Percentiles rank a stretch among this genome's conserved stretches.
These are phyloP conservation scores for Dioscorea zingiberensis DNA, from an alignment of 106 monocot genomes.

Conservation along the genomic window DNA sequence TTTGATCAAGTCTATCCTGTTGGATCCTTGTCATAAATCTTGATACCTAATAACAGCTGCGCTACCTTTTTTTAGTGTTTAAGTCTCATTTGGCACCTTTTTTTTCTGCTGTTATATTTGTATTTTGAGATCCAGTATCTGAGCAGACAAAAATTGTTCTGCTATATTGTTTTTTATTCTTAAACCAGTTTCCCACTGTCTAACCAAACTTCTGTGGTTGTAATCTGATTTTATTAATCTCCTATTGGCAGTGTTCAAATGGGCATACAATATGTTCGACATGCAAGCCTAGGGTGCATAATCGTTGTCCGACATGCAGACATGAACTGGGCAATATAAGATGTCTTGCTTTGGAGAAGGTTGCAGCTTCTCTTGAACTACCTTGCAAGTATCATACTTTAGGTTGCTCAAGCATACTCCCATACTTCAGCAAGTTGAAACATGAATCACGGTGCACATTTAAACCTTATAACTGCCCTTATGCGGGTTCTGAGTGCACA, in stretches of 20 bases:
- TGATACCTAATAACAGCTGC: no score
- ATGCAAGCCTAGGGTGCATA: constrained; percentile 14
- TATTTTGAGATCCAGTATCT: no score
- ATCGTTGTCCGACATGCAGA: constrained; percentile 15
- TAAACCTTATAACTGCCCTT: constrained; percentile 14
- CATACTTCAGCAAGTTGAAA: constrained; percentile 12
- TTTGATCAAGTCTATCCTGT: no score
- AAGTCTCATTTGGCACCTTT: no score
- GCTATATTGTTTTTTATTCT: no score
- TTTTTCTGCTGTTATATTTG: no score
- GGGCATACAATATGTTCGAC: constrained; percentile 12
- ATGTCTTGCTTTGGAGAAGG: constrained; percentile 18
- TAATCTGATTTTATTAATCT: no score
- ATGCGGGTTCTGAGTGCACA: constrained; percentile 14
- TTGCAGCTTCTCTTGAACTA: constrained; percentile 13
- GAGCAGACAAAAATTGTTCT: no score
- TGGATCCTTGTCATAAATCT: no score
- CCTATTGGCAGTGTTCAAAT: constrained; percentile 10
- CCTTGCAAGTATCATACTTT: constrained; percentile 13
- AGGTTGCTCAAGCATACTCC: constrained; percentile 10
- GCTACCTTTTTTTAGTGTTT: no score
- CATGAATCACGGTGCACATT: constrained; percentile 11
- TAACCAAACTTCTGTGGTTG: no score
- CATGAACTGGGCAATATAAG: constrained; percentile 18
- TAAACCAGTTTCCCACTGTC: no score